Evolutionary conservation across 306 rosid genomes (phyloP).

Genomic region (Cucumis melo): DNA sequence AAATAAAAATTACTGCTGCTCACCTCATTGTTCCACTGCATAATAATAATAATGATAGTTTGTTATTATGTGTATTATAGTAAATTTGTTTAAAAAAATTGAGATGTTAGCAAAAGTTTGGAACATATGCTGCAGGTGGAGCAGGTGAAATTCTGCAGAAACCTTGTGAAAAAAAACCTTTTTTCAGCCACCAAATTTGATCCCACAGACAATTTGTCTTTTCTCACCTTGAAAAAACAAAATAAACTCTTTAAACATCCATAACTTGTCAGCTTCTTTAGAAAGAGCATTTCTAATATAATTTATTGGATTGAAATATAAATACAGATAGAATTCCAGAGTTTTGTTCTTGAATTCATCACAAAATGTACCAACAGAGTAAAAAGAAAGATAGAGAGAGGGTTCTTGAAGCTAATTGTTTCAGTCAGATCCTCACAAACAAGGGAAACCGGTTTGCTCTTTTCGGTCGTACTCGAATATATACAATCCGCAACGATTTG

Average conservation of each 20-base stretch:
- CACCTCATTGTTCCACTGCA: too few relatives aligned
- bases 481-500: neutral
- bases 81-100: too few relatives aligned
- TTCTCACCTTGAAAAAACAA: neutral
- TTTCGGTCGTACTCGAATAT: neutral
- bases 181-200: neutral
- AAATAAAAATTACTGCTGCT: too few relatives aligned
- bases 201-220: neutral
- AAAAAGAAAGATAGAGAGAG: neutral
- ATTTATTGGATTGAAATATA: neutral
- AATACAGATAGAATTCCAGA: slow-evolving; percentile 5
- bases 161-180: neutral
- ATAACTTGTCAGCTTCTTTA: neutral
- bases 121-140: neutral
- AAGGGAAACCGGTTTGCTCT: neutral
- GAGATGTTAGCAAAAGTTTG: neutral
- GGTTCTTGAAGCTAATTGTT: neutral
- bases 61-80: too few relatives aligned
- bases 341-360: slow-evolving; percentile 2
- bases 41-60: too few relatives aligned
- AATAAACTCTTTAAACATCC: neutral
- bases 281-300: neutral
- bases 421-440: neutral
- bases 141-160: neutral
- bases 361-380: neutral